Evolutionary conservation across 805 yeast genomes (phyloP).

Genomic region (Lachancea thermotolerans): DNA sequence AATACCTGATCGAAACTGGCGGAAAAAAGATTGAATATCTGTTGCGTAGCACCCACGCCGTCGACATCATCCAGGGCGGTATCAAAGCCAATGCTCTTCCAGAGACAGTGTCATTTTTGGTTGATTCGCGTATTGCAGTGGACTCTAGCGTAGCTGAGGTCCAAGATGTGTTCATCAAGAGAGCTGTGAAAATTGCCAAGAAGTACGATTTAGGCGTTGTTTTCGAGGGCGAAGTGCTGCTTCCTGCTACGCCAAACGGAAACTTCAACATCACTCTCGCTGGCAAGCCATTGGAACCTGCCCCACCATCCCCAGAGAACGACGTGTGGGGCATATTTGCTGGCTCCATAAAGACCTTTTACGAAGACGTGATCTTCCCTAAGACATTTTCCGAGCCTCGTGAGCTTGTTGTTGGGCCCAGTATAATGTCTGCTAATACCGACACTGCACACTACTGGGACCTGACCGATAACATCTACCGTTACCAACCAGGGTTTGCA

Average conservation of each 20-base stretch:
- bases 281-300: conserved; percentile 37
- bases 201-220: conserved; percentile 41
- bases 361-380: conserved; percentile 42
- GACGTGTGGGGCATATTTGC: conserved; percentile 50
- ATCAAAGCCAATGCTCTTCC: conserved; percentile 64
- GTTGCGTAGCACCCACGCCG: conserved; percentile 45
- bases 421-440: conserved; percentile 61
- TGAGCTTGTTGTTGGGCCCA: conserved; percentile 42
- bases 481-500: conserved; percentile 46
- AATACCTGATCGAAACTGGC: conserved; percentile 13
- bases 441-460: conserved; percentile 64
- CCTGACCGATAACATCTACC: conserved; percentile 52
- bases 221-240: conserved; percentile 28
- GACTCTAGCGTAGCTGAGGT: conserved; percentile 40
- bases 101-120: conserved; percentile 41
- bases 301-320: conserved; percentile 46
- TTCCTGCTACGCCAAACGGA: conserved; percentile 33
- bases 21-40: conserved; percentile 30
- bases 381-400: conserved; percentile 7
- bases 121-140: conserved; percentile 53
- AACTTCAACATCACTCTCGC: conserved; percentile 33
- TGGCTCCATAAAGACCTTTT: conserved; percentile 56
- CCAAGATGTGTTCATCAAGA: conserved; percentile 30
- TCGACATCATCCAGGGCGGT: conserved; percentile 57
- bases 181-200: conserved; percentile 37